Conservation (phyloP, 306 rosid species). For the Prunus mira region DNA sequence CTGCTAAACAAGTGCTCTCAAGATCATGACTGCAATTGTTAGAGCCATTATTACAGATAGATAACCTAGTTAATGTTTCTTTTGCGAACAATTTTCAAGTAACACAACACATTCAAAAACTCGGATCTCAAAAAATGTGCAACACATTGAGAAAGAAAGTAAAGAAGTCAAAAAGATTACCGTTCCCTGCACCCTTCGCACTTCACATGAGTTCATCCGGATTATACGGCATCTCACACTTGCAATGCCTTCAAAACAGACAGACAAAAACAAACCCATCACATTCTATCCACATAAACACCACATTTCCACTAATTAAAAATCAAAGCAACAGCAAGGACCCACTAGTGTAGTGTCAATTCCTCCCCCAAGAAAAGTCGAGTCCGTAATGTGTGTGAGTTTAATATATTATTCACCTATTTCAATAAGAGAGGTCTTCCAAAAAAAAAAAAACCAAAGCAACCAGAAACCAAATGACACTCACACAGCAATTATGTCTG, state of each 20-base stretch:
- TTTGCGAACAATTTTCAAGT: not conserved
- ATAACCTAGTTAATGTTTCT: not conserved
- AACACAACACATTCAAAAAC: not conserved
- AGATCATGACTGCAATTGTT: too few species aligned
- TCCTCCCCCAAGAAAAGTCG: too few species aligned
- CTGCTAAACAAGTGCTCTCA: not conserved
- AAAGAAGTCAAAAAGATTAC: slow-evolving; percentile 38
- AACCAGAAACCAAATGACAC: slow-evolving; percentile 15
- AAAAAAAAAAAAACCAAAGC: not conserved
- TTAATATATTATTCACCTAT: too few species aligned
- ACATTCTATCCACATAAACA: too few species aligned
- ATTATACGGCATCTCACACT: slow-evolving; percentile 91
- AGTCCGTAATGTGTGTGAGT: too few species aligned
- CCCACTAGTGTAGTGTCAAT: too few species aligned
- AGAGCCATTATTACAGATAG: not conserved
- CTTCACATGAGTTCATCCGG: slow-evolving; percentile 93
- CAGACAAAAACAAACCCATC: not conserved
- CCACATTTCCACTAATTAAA: too few species aligned
- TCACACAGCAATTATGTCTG: slow-evolving; percentile 93
- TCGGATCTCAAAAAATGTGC: not conserved
- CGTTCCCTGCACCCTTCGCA: slow-evolving; percentile 96
- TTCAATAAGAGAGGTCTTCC: too few species aligned
- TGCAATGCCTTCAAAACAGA: slow-evolving; percentile 73
- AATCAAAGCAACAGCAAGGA: too few species aligned
- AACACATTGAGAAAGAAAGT: slow-evolving; percentile 3